These are phyloP conservation scores for Solanum chiquidenum DNA, from an alignment of 257 asterid species.

Conservation along the genomic window DNA sequence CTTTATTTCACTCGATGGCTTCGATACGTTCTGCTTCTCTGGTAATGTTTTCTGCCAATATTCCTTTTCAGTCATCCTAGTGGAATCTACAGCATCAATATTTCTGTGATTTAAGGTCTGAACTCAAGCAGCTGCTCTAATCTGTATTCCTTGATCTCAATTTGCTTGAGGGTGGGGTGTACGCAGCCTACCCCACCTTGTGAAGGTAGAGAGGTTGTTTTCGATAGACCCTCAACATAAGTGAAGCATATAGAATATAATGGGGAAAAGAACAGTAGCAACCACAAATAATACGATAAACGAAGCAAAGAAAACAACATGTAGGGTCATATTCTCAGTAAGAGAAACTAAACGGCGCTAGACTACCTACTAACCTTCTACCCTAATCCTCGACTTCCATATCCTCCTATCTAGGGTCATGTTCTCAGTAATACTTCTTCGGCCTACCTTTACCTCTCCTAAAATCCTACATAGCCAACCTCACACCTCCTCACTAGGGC, in stretches of 20 bases:
- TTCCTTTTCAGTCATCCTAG: constrained; percentile 17
- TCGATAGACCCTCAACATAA: background rate
- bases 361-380: background rate
- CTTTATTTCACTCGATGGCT: constrained; percentile 39
- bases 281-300: background rate
- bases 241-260: background rate
- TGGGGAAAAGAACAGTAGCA: background rate
- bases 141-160: constrained; percentile 24
- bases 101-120: constrained; percentile 17
- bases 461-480: background rate
- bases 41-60: constrained; percentile 31
- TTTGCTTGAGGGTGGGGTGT: background rate
- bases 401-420: background rate
- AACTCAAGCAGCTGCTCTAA: constrained; percentile 39
- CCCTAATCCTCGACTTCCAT: background rate
- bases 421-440: background rate
- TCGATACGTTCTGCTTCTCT: constrained; percentile 31
- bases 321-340: background rate
- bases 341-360: background rate
- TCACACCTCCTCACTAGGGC: background rate
- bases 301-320: background rate
- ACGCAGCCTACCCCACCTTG: background rate
- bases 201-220: background rate
- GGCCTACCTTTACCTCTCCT: background rate
- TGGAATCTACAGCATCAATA: constrained; percentile 17